These are phyloP conservation scores for Coelastrella sp. DNA, from an alignment of 139 green algal genomes.

Conservation along the genomic window DNA sequence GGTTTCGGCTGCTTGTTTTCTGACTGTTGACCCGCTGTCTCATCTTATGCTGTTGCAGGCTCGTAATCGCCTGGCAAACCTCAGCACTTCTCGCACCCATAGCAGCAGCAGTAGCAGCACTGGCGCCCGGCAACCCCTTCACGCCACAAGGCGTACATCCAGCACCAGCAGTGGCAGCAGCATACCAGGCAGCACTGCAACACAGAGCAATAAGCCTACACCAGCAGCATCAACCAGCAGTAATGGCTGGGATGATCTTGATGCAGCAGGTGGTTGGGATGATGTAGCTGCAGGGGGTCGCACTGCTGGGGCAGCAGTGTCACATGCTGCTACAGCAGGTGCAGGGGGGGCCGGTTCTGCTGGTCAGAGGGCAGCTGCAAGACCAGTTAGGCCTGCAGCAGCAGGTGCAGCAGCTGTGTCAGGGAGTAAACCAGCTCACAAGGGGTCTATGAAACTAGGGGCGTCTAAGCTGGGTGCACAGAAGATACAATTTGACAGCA, in stretches of 20 bases:
- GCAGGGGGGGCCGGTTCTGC: not conserved
- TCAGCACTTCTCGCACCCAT: not conserved
- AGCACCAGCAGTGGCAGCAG: slow-evolving; percentile 11
- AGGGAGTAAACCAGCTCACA: not conserved
- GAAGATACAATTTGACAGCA: slow-evolving; percentile 6
- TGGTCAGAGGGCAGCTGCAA: not conserved
- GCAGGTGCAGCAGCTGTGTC: not conserved
- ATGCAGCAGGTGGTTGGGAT: slow-evolving; percentile 47
- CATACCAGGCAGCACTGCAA: not conserved
- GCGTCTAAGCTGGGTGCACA: slow-evolving; percentile 56
- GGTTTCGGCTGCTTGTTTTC: no score
- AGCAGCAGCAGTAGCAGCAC: not conserved
- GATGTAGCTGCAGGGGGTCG: slow-evolving; percentile 16
- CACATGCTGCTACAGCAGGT: not conserved
- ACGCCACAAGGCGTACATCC: not conserved
- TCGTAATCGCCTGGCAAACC: slow-evolving; percentile 3
- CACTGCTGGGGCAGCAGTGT: slow-evolving; percentile 20
- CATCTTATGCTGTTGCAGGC: slow-evolving; percentile 33
- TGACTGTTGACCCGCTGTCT: no score
- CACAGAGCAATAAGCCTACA: not conserved
- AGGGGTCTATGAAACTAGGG: slow-evolving; percentile 56
- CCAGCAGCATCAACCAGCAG: slow-evolving; percentile 25
- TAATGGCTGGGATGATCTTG: slow-evolving; percentile 13
- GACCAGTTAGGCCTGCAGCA: not conserved
- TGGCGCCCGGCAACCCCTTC: not conserved